Conservation (phyloP, 208 protist genomes). For the Porcisia hertigi region DNA sequence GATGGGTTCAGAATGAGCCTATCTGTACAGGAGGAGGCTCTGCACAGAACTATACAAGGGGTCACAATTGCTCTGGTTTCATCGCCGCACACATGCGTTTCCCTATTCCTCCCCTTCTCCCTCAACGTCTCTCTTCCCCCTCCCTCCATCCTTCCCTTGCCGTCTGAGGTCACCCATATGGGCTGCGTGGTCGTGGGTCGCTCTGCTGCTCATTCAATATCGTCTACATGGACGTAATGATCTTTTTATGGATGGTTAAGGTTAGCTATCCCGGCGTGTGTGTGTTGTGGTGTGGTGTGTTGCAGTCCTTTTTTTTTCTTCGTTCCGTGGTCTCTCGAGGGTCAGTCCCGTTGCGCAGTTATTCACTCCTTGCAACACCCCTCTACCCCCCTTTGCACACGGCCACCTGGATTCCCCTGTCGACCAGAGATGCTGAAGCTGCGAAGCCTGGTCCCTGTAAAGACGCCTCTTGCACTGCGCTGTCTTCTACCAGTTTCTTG, state of each 20-base stretch:
- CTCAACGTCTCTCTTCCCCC: not conserved
- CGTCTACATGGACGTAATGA: no score
- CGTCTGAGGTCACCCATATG: not conserved
- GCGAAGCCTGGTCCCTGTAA: not conserved
- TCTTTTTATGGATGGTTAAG: not conserved
- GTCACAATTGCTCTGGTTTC: not conserved
- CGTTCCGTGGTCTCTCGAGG: not conserved
- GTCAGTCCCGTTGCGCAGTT: not conserved
- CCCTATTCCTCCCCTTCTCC: not conserved
- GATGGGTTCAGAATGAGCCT: not conserved
- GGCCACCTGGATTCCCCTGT: not conserved
- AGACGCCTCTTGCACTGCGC: not conserved
- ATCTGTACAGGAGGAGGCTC: not conserved
- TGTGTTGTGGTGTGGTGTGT: not conserved
- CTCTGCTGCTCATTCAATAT: not conserved
- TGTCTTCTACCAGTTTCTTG: not conserved
- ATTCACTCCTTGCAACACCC: not conserved
- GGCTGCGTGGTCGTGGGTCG: not conserved
- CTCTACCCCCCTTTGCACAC: not conserved
- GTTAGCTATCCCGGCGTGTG: not conserved
- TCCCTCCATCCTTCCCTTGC: not conserved
- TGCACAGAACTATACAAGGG: no score
- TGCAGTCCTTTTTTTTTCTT: not conserved
- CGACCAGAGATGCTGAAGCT: constrained; percentile 4
- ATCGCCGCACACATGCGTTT: not conserved